Conservation (phyloP, 495 filamentous ascomycete genomes). For the Penicillium waksmanii region DNA sequence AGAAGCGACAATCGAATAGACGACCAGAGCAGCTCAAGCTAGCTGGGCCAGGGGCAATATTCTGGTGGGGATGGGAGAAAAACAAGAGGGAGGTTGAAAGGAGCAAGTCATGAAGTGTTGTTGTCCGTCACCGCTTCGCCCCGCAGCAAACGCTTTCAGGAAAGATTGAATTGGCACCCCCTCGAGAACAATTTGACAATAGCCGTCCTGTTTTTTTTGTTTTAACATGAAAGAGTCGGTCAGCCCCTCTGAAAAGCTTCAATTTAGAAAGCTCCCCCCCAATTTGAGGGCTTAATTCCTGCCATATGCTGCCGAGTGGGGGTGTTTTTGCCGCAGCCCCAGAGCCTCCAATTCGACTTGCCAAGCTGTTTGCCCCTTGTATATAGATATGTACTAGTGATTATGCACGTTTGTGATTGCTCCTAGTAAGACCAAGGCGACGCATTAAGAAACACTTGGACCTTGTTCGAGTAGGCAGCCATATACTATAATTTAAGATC, state of each 20-base stretch:
- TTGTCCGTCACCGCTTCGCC: conserved; percentile 27
- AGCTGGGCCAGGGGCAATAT: conserved; percentile 14
- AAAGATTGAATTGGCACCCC: neutral
- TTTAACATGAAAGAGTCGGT: too few species aligned
- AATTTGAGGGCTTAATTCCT: neutral
- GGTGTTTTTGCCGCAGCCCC: neutral
- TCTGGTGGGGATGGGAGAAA: conserved; percentile 3
- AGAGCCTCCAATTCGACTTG: neutral
- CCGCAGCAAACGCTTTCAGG: conserved; percentile 15
- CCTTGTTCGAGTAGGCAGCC: too few species aligned
- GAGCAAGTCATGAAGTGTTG: conserved; percentile 15
- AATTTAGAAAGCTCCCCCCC: neutral
- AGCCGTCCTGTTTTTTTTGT: too few species aligned
- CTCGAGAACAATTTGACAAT: neutral
- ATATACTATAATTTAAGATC: too few species aligned
- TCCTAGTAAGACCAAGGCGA: too few species aligned
- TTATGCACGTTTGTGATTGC: too few species aligned
- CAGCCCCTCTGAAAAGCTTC: neutral
- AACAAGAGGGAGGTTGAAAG: conserved; percentile 3
- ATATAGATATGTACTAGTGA: neutral
- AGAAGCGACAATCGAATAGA: neutral
- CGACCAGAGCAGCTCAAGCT: conserved; percentile 9
- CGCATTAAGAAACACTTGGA: too few species aligned
- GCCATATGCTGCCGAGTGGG: neutral
- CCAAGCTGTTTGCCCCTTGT: neutral